Conservation (phyloP, 2,329 filamentous ascomycete genomes). For the Aspergillus neoniger region DNA sequence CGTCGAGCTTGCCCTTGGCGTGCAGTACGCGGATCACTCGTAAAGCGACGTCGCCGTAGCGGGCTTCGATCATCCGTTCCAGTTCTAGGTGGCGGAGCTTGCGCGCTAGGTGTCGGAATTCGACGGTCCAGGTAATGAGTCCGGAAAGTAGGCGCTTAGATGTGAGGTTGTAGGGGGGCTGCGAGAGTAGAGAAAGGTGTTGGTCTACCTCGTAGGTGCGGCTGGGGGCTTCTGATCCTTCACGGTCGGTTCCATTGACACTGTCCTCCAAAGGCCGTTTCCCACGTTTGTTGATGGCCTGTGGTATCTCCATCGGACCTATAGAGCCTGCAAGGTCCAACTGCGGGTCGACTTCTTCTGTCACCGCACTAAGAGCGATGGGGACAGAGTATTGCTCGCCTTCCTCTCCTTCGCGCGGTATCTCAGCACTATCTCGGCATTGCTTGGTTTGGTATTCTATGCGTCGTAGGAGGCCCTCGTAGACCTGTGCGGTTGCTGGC, state of each 20-base stretch:
- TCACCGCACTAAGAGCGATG: conserved; percentile 38
- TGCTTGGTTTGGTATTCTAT: conserved; percentile 69
- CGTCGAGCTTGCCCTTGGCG: conserved; percentile 89
- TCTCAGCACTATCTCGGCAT: conserved; percentile 56
- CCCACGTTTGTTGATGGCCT: conserved; percentile 29
- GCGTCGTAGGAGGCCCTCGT: conserved; percentile 69
- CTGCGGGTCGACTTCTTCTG: conserved; percentile 39
- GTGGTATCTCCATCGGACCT: conserved; percentile 34
- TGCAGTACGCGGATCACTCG: conserved; percentile 83
- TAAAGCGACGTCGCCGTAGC: conserved; percentile 73
- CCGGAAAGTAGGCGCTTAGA: conserved; percentile 47
- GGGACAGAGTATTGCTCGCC: conserved; percentile 41
- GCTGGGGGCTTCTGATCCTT: conserved; percentile 38
- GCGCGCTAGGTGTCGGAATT: conserved; percentile 73
- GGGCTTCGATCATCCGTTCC: conserved; percentile 76
- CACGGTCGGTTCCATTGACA: conserved; percentile 51
- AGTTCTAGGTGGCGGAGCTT: conserved; percentile 75
- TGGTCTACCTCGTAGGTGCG: conserved; percentile 40
- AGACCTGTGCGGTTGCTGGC: conserved; percentile 73
- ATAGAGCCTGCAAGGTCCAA: conserved; percentile 41
- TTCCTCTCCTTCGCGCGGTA: conserved; percentile 45
- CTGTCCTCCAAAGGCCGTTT: conserved; percentile 36
- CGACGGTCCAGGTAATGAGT: conserved; percentile 76
- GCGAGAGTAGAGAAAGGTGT: conserved; percentile 53
- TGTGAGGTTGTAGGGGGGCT: conserved; percentile 42